Evolutionary conservation across 2,329 filamentous ascomycete species (phyloP).

Genomic region (Sarocladiaceae sp.): DNA sequence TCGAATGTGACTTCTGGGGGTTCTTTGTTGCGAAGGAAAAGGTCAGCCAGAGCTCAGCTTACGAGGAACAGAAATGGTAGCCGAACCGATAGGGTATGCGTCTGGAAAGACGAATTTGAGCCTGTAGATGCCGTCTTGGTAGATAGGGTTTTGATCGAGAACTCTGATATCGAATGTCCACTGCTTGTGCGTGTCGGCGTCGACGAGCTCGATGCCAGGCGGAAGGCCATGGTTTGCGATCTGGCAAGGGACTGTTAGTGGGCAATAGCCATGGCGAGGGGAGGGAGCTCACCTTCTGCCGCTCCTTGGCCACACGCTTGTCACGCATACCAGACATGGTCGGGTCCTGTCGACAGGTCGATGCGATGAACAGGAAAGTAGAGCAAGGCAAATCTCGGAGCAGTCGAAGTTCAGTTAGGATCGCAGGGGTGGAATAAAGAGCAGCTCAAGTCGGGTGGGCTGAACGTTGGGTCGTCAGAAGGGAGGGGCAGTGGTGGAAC

Average conservation of each 20-base stretch:
- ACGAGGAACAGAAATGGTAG: too few species aligned
- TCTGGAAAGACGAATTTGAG: slow-evolving; percentile 82
- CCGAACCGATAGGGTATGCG: slow-evolving; percentile 85
- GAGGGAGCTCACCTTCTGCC: slow-evolving; percentile 43
- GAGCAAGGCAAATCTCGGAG: too few species aligned
- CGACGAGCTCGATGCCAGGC: slow-evolving; percentile 73
- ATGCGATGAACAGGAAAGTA: too few species aligned
- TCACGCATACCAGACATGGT: slow-evolving; percentile 43
- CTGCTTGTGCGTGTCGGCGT: slow-evolving; percentile 67
- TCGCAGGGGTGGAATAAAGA: too few species aligned
- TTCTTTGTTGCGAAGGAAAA: slow-evolving; percentile 48
- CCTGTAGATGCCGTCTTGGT: slow-evolving; percentile 73
- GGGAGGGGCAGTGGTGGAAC: too few species aligned
- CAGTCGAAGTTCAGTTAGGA: too few species aligned
- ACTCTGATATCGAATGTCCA: slow-evolving; percentile 93
- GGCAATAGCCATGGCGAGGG: too few species aligned
- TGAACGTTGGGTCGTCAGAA: too few species aligned
- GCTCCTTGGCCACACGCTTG: slow-evolving; percentile 57
- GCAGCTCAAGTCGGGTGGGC: too few species aligned
- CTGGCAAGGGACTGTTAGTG: slow-evolving; percentile 26
- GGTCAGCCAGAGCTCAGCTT: background rate
- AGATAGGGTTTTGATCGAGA: slow-evolving; percentile 85
- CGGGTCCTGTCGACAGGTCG: too few species aligned
- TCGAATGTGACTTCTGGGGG: slow-evolving; percentile 93
- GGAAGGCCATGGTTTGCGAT: slow-evolving; percentile 52